These are phyloP conservation scores for Daphne laureola DNA, from an alignment of 441 rosid species.

Conservation along the genomic window DNA sequence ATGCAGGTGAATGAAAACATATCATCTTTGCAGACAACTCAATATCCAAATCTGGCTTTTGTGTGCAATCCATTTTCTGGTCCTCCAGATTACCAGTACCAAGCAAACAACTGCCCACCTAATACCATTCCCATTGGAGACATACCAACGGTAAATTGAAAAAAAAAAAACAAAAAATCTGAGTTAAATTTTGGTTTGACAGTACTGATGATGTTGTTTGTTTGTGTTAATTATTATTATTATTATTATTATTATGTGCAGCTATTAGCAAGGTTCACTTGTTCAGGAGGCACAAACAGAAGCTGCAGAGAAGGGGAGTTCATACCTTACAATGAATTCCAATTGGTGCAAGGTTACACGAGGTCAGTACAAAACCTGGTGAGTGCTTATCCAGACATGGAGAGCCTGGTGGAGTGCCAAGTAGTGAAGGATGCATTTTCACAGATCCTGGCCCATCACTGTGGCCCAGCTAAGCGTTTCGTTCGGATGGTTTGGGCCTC, in stretches of 20 bases:
- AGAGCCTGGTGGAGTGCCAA: constrained; percentile 45
- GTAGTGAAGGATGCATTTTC: constrained; percentile 49
- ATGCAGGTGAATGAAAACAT: constrained; percentile 47
- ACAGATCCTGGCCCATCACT: constrained; percentile 37
- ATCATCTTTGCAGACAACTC: constrained; percentile 24
- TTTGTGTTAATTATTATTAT: too few relatives aligned
- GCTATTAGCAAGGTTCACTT: constrained; percentile 33
- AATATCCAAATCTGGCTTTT: constrained; percentile 11
- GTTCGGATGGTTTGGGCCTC: constrained; percentile 44
- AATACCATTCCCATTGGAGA: constrained; percentile 41
- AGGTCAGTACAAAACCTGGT: constrained; percentile 42
- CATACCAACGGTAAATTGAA: constrained; percentile 36
- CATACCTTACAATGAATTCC: constrained; percentile 28
- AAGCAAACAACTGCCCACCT: constrained; percentile 37
- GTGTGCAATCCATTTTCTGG: constrained; percentile 71
- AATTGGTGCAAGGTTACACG: constrained; percentile 36
- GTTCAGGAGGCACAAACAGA: constrained; percentile 33
- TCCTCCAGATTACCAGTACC: constrained; percentile 48
- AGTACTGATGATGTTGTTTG: too few relatives aligned
- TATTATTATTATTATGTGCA: constrained; percentile 4
- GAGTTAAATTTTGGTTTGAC: too few relatives aligned
- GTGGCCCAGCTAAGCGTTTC: constrained; percentile 42
- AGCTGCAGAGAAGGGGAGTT: constrained; percentile 27
- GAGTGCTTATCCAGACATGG: constrained; percentile 51
- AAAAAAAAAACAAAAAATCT: too few relatives aligned